Evolutionary conservation across 164 flowering plant genomes (phyloP).

Genomic region (Magnolia kwangsiensis): DNA sequence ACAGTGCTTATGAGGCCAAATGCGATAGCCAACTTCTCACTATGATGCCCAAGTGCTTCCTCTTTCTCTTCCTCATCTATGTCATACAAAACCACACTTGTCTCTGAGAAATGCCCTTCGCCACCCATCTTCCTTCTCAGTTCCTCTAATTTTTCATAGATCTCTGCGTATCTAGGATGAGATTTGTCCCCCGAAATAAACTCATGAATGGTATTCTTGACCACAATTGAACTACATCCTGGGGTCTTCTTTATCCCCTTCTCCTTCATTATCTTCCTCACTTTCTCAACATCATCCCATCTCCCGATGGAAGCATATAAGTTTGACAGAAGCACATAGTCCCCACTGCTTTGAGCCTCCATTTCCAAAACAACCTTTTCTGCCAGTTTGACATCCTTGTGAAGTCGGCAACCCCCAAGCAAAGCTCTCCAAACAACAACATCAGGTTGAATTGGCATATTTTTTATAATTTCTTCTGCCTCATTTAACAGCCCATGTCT

Average conservation of each 20-base stretch:
- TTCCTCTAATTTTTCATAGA: constrained; percentile 20
- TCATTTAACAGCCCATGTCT: constrained; percentile 25
- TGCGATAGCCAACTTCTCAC: constrained; percentile 27
- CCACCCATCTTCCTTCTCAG: constrained; percentile 12
- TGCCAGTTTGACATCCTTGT: constrained; percentile 23
- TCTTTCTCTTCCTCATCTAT: constrained; percentile 29
- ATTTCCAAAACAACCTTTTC: constrained; percentile 19
- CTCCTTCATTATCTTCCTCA: constrained; percentile 26
- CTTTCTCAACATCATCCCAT: constrained; percentile 28
- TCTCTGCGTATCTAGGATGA: constrained; percentile 21
- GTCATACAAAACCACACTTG: constrained; percentile 20
- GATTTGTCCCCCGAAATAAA: constrained; percentile 31
- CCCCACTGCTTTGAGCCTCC: constrained; percentile 23
- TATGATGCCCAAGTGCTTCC: constrained; percentile 25
- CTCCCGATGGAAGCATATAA: constrained; percentile 29
- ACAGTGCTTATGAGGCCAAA: constrained; percentile 23
- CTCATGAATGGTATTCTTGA: constrained; percentile 25
- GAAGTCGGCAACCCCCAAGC: constrained; percentile 26
- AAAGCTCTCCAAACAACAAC: constrained; percentile 27
- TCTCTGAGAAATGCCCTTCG: constrained; percentile 22
- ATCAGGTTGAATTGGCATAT: constrained; percentile 24
- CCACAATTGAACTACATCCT: constrained; percentile 30
- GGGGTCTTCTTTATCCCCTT: constrained; percentile 25
- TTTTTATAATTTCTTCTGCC: constrained; percentile 23
- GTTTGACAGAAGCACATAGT: constrained; percentile 26